Evolutionary conservation across 2,329 filamentous ascomycete genomes (phyloP).

Genomic region (Diaporthe destruens): DNA sequence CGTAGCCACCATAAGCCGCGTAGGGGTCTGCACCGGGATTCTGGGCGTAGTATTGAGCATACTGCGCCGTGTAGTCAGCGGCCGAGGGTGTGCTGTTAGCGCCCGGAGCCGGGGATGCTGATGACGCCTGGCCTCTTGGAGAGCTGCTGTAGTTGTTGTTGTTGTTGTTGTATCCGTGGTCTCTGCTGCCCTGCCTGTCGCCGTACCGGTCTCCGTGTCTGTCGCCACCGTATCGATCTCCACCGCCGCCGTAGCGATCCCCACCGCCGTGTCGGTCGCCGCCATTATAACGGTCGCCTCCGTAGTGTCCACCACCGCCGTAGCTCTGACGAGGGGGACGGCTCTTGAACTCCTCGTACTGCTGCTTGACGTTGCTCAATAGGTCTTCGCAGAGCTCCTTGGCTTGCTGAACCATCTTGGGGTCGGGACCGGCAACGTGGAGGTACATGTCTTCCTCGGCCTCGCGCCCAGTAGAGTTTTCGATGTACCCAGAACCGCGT

Average conservation of each 20-base stretch:
- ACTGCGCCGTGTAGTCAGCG: constrained; percentile 82
- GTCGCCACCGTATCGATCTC: constrained; percentile 52
- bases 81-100: constrained; percentile 57
- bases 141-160: constrained; percentile 29
- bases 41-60: constrained; percentile 81
- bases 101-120: constrained; percentile 55
- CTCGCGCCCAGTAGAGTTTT: constrained; percentile 87
- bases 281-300: constrained; percentile 57
- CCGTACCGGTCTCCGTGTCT: constrained; percentile 51
- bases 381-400: constrained; percentile 92
- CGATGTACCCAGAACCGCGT: constrained; percentile 92
- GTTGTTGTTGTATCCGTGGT: constrained; percentile 42
- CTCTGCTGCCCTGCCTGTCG: constrained; percentile 40
- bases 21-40: constrained; percentile 77
- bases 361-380: constrained; percentile 85
- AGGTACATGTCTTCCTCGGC: constrained; percentile 98
- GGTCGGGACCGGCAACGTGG: constrained; percentile 94
- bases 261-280: constrained; percentile 50
- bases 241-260: constrained; percentile 54
- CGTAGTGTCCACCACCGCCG: constrained; percentile 53
- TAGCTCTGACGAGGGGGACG: constrained; percentile 78
- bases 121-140: constrained; percentile 30
- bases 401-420: constrained; percentile 85
- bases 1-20: constrained; percentile 90
- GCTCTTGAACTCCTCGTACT: constrained; percentile 92